Base-by-base conservation (phyloP, 2,329 filamentous ascomycete species). In the Coniochaeta sp. region DNA sequence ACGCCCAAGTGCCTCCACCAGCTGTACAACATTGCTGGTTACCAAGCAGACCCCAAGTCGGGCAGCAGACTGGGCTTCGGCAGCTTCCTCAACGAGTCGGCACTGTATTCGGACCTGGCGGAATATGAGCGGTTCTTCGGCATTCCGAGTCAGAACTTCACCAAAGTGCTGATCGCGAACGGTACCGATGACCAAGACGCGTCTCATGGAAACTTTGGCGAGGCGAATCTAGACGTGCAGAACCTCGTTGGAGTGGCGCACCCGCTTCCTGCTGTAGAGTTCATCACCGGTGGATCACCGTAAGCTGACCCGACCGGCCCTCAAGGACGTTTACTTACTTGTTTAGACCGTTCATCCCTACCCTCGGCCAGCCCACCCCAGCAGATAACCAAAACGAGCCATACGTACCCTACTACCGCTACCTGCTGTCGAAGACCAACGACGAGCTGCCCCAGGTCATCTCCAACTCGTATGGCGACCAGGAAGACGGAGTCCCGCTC, bases 401-500 rank as follows among this genome's bases (percentile, higher is more conserved):
- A 0, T 89, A 83, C 63, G 71, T 89, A 3, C 77, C 77, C 14
- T 83, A 85, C 64, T 73, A 85, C 6, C 73, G 77, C 52, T 79
- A 83, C 62, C 71, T 89, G 9, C 68, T 86, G 3, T 63, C 69
- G 18, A 72, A 84, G 18, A 65, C 72, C 1, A 74, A 81, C 53
- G 63, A 71, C 3, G 63, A 78, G 16, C 70, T 89, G 0, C 85
- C 86, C 0, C 75, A 79, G 3, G 79, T 87, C 16, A 73, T 89
- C 40, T 78, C 76, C 35, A 85, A 83, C n/a, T 88, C 84, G 0
- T 89, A 89, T 61, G 84, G 83, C 24, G 83, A 87, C 57, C 75
- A 83, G 46, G 86, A 89, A 52, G 53, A 56, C 45, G 77, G 74
- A 3, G 71, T 88, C 0, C 82, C 83, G 0, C 66, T 67, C 20